Evolutionary conservation across 2,329 filamentous ascomycete species (phyloP), one percentile per base, ranked within the genome.

Genomic region (Mycosphaerella sp.): DNA sequence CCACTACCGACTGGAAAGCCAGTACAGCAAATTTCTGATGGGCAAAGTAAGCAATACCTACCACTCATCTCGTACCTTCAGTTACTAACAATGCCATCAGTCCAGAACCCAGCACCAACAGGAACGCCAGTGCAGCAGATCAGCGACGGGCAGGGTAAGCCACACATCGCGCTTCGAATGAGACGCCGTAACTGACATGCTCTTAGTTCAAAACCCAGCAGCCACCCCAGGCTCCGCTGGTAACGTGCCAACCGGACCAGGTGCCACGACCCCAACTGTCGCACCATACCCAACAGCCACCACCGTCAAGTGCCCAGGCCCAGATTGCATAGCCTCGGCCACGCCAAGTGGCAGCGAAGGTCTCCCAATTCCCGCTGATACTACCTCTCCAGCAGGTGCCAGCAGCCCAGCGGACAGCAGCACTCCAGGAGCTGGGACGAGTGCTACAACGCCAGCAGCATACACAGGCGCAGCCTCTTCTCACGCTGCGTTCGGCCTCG

Each of bases 291-390:
- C 55, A 54, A 56, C 57, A 14, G 17, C 47, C 34, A 16, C 41
- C 50, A 21, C 53, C 45, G 48, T 53, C 46, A 34, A 59, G 28
- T 65, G 62, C 50, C 56, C 63, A 14, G 63, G 63, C 14, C 56
- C 62, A 35, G 51, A 58, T 25, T 65, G 62, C 55, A 45, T 49
- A 21, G 53, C 30, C 30, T 10, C 13, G 2, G 9, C 13, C 30
- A 10, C 4, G 30, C 30, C 59, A 25, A 52, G 52, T 5, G 56
- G 61, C n/a, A 64, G 47, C 41, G 55, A 56, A 27, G 49, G 42
- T 21, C 34, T 52, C 16, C 50, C 56, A n/a, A 35, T 36, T 43
- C 51, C 51, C 32, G 41, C 41, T 14, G 41, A 45, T 37, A 41
- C 17, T 32, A 50, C 42, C 40, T 32, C 36, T 16, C 35, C 47